phyloP scores from a whole-genome alignment of 1,284 basidiomycete species.

The Spongispora temasekensis region DNA sequence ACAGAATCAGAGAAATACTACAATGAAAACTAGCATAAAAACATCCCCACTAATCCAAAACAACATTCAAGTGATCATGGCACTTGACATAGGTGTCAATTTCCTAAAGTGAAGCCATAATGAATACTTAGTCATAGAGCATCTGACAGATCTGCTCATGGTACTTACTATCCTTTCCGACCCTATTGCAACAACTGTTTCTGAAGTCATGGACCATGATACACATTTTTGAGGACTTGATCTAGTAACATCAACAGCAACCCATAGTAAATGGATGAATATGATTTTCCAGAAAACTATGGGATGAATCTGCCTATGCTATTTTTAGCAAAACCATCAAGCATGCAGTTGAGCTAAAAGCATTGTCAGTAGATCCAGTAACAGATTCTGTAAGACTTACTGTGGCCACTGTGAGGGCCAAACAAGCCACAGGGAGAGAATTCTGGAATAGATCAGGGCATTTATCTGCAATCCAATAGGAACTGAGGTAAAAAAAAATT shows the following conservation, averaged over 20 bases:
- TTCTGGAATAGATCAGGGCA: neutral
- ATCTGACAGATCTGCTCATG: neutral
- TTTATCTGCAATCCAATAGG: neutral
- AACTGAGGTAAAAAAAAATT: neutral
- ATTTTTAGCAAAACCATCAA: neutral
- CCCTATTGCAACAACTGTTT: neutral
- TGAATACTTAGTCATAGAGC: neutral
- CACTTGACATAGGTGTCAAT: neutral
- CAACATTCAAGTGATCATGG: neutral
- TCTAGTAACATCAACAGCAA: neutral
- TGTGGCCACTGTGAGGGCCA: neutral
- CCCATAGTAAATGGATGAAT: neutral
- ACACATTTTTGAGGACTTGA: neutral
- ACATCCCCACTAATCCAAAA: neutral
- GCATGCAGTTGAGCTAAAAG: neutral
- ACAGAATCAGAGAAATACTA: neutral
- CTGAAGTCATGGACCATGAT: neutral
- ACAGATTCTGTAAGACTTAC: neutral
- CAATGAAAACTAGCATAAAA: neutral
- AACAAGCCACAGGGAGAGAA: neutral
- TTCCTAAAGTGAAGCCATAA: neutral
- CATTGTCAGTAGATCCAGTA: neutral
- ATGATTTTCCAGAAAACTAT: neutral
- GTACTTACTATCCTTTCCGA: neutral
- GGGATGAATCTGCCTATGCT: neutral